Base-by-base conservation (phyloP, 352 stramenopile species). In the Globisporangium spinosum region DNA sequence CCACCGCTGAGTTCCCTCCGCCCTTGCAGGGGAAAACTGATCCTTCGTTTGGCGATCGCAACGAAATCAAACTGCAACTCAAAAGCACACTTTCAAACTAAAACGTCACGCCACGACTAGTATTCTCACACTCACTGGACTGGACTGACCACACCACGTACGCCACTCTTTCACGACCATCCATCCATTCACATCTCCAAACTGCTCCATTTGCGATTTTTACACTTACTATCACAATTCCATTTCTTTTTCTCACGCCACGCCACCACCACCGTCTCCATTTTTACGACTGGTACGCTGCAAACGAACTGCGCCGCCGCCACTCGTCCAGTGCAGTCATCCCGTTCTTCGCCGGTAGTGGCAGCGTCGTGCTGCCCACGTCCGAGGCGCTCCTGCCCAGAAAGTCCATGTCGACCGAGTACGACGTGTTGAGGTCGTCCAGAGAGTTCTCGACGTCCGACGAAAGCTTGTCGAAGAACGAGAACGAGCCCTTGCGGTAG, bases 381-480 rank as follows among this genome's bases (percentile, higher is more conserved):
- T 62, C 62, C 13, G 13, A 20, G 2, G 35, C 25, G 1, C 47
- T 43, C 35, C 17, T 15, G 6, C 23, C 29, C 9, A 53, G 38
- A 67, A 66, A 57, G 32, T 70, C 65, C 17, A 65, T 38, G 53
- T 89, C 77, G 22, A 79, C 74, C 29, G 78, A 64, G 43, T 76
- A 77, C 34, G 76, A 75, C 58, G 65, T 74, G 60, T 86, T 78
- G 58, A 92, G 63, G 29, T 86, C 79, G 58, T 89, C 83, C 0
- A 82, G 62, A 23, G 76, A 78, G 49, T 61, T 85, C 43, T 91
- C 84, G 8, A 91, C 56, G 58, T 95, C 88, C 38, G 76, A 84
- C 40, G 88, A 91, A 32, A 95, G 78, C 66, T 93, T 91, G 62
- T 94, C 88, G 51, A 95, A 93, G 64, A 95, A 95, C 35, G 86